A percentile compares a stretch with the other conserved stretches of the same genome.
Conservation (phyloP, 768 basidiomycete species). For the Rhodotorula paludigena region DNA sequence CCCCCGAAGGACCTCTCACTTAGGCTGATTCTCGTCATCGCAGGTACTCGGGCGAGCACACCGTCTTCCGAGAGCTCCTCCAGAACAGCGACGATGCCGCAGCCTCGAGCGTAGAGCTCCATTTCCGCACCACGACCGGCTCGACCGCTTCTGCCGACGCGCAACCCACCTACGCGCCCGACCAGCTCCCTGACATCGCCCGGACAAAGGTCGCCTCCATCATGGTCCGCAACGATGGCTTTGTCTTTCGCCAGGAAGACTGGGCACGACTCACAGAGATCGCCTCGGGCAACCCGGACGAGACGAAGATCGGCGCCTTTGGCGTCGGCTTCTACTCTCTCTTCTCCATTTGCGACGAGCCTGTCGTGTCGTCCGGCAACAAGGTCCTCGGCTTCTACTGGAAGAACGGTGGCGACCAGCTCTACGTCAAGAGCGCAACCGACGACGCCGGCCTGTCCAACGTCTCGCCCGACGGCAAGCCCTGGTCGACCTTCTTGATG, state of each 20-base stretch:
- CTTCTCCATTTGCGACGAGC: conserved; percentile 46
- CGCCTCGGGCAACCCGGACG: conserved; percentile 91
- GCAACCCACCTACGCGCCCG: conserved; percentile 2
- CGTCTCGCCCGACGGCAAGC: conserved; percentile 43
- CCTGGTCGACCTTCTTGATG: conserved; percentile 90
- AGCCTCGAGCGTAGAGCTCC: conserved; percentile 62
- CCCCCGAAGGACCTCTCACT: background rate
- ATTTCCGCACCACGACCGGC: conserved; percentile 59
- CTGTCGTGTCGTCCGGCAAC: conserved; percentile 54
- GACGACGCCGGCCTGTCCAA: conserved; percentile 33
- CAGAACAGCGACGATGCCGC: conserved; percentile 83
- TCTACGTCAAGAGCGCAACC: conserved; percentile 43
- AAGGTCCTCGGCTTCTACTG: conserved; percentile 77
- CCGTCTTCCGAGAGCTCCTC: conserved; percentile 76
- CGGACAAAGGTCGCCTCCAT: conserved; percentile 61
- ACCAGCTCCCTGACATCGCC: conserved; percentile 12
- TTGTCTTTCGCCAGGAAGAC: conserved; percentile 73
- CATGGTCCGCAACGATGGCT: conserved; percentile 77
- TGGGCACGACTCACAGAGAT: conserved; percentile 53
- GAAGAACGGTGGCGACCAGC: conserved; percentile 65
- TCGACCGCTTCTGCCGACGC: background rate
- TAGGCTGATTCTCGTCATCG: background rate
- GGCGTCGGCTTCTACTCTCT: conserved; percentile 41
- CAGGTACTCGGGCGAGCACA: conserved; percentile 93
- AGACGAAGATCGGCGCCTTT: conserved; percentile 92